Conservation (phyloP, 371 early-diverging fungal genomes). For the Edhazardia aedis region DNA sequence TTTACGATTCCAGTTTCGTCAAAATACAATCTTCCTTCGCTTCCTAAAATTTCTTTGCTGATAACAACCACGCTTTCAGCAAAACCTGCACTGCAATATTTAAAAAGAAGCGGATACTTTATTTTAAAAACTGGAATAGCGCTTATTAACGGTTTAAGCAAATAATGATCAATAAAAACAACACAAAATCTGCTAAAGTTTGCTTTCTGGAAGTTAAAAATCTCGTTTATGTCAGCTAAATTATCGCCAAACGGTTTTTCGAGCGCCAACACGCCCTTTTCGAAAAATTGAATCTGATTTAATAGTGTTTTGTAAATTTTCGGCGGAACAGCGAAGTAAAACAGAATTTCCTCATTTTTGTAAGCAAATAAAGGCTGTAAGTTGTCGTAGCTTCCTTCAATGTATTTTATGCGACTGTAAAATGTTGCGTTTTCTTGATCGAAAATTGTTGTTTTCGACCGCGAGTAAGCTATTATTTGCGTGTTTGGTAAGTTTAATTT, state of each 20-base stretch:
- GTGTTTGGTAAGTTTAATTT: slow-evolving; percentile 53
- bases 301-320: slow-evolving; percentile 66
- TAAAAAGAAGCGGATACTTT: slow-evolving; percentile 6
- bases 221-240: slow-evolving; percentile 54
- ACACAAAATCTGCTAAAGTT: not conserved
- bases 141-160: slow-evolving; percentile 37
- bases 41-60: slow-evolving; percentile 38
- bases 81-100: not conserved
- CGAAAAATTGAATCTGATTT: slow-evolving; percentile 34
- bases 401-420: slow-evolving; percentile 56
- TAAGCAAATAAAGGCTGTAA: slow-evolving; percentile 40
- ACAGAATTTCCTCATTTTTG: slow-evolving; percentile 49
- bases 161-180: slow-evolving; percentile 45
- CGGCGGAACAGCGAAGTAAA: slow-evolving; percentile 92
- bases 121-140: slow-evolving; percentile 9
- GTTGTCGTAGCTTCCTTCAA: slow-evolving; percentile 66
- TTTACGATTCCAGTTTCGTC: slow-evolving; percentile 40
- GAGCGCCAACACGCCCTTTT: slow-evolving; percentile 56
- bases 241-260: slow-evolving; percentile 96
- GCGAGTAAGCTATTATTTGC: slow-evolving; percentile 74
- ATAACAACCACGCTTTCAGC: slow-evolving; percentile 19
- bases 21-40: slow-evolving; percentile 41
- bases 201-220: slow-evolving; percentile 47
- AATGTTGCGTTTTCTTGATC: slow-evolving; percentile 51
- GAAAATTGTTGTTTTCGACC: slow-evolving; percentile 54